Percentiles rank a stretch among this genome's conserved stretches.
These are phyloP conservation scores for Trametes cubensis DNA, from an alignment of 768 basidiomycete genomes.

Conservation along the genomic window DNA sequence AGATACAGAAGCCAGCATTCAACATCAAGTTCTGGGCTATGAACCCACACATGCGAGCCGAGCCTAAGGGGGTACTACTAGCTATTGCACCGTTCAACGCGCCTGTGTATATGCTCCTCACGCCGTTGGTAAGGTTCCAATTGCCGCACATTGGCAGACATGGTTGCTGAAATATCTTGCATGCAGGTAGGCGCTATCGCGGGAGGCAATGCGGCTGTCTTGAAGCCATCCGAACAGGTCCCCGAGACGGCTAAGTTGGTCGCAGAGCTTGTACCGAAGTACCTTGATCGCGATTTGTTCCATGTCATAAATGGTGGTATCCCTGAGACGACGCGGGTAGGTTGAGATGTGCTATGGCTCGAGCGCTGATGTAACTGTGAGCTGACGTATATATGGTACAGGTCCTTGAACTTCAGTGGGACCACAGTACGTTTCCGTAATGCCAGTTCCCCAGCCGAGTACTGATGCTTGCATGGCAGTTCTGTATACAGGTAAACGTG, in stretches of 20 bases:
- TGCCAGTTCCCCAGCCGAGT: neutral
- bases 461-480: neutral
- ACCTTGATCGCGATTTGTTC: slow-evolving; percentile 67
- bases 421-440: slow-evolving; percentile 49
- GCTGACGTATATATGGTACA: slow-evolving; percentile 30
- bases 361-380: no score
- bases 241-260: slow-evolving; percentile 59
- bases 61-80: slow-evolving; percentile 74
- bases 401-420: slow-evolving; percentile 75
- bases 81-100: slow-evolving; percentile 79
- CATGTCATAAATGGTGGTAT: slow-evolving; percentile 70
- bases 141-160: neutral
- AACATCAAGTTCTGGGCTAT: slow-evolving; percentile 58
- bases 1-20: slow-evolving; percentile 60
- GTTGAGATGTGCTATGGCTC: neutral
- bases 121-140: slow-evolving; percentile 52
- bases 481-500: slow-evolving; percentile 17
- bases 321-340: slow-evolving; percentile 61
- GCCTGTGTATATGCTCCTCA: slow-evolving; percentile 60
- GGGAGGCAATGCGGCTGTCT: slow-evolving; percentile 68
- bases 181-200: slow-evolving; percentile 65
- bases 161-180: neutral
- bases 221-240: slow-evolving; percentile 79
- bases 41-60: slow-evolving; percentile 68
- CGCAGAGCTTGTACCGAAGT: slow-evolving; percentile 70